These are phyloP conservation scores for Uronychia binucleata DNA, from an alignment of 73 alveolate genomes.

Conservation along the genomic window DNA sequence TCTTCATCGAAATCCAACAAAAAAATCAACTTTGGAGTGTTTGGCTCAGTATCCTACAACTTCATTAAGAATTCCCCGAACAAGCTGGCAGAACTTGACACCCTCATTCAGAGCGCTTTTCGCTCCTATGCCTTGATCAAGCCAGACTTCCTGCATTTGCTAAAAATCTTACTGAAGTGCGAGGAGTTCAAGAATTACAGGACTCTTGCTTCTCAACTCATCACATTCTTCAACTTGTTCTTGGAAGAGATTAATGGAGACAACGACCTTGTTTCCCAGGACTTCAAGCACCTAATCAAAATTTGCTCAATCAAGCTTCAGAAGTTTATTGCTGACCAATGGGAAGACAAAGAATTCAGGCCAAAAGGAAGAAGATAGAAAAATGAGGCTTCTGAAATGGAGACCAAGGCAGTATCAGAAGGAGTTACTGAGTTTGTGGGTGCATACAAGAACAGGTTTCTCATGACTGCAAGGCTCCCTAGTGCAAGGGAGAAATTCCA, in stretches of 20 bases:
- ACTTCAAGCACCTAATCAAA: constrained; percentile 10
- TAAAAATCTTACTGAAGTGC: constrained; percentile 24
- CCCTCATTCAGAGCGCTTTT: constrained; percentile 36
- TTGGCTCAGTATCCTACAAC: constrained; percentile 33
- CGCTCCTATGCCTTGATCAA: constrained; percentile 31
- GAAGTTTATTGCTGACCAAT: neutral
- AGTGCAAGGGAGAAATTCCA: no score
- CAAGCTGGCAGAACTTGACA: neutral
- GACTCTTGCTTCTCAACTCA: neutral
- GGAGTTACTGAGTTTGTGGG: no score
- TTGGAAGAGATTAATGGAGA: neutral
- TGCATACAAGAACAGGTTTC: no score
- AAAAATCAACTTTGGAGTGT: constrained; percentile 50
- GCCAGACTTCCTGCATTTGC: constrained; percentile 18
- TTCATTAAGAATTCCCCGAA: constrained; percentile 11
- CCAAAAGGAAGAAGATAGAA: neutral
- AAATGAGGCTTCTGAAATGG: neutral
- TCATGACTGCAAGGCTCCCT: no score
- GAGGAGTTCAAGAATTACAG: constrained; percentile 32
- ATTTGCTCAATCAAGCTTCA: neutral
- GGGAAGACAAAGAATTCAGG: no score
- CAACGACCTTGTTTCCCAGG: constrained; percentile 1
- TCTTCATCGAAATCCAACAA: neutral
- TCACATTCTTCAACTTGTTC: neutral
- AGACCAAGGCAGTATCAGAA: neutral